Percentiles rank a stretch among this genome's conserved stretches.
Evolutionary conservation across 1,284 basidiomycete genomes (phyloP).

Genomic region (Volvariella volvacea): DNA sequence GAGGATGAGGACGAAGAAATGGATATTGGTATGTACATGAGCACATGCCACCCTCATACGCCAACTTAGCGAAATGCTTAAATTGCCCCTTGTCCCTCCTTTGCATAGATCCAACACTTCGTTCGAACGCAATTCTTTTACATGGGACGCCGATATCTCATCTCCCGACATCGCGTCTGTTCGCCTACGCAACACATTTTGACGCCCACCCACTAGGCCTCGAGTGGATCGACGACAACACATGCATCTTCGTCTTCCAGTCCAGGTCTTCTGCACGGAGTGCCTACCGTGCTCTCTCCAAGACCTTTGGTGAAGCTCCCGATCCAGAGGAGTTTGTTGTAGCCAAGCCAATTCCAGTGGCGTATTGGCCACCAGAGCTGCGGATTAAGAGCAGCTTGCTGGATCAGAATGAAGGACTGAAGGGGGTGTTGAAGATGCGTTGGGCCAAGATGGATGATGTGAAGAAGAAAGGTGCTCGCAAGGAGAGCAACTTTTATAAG

Average conservation of each 20-base stretch:
- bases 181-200: constrained; percentile 72
- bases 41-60: too few species aligned
- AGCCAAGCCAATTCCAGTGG: constrained; percentile 60
- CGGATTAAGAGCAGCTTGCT: constrained; percentile 57
- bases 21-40: constrained; percentile 13
- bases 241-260: constrained; percentile 69
- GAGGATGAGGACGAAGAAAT: constrained; percentile 28
- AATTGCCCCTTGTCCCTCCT: not conserved
- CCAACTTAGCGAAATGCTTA: not conserved
- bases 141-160: constrained; percentile 63
- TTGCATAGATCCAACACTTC: constrained; percentile 35
- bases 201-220: constrained; percentile 60
- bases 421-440: constrained; percentile 59
- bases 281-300: constrained; percentile 45
- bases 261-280: constrained; percentile 43
- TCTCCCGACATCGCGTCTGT: constrained; percentile 63
- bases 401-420: constrained; percentile 56
- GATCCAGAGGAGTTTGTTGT: constrained; percentile 52
- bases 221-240: constrained; percentile 76
- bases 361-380: constrained; percentile 72
- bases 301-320: constrained; percentile 39
- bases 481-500: constrained; percentile 67
- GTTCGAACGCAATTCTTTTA: constrained; percentile 65
- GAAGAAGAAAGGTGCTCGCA: constrained; percentile 66
- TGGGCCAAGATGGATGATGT: constrained; percentile 65